These are phyloP conservation scores for Aspergillus asperescens DNA, from an alignment of 495 filamentous ascomycete species.

Conservation along the genomic window DNA sequence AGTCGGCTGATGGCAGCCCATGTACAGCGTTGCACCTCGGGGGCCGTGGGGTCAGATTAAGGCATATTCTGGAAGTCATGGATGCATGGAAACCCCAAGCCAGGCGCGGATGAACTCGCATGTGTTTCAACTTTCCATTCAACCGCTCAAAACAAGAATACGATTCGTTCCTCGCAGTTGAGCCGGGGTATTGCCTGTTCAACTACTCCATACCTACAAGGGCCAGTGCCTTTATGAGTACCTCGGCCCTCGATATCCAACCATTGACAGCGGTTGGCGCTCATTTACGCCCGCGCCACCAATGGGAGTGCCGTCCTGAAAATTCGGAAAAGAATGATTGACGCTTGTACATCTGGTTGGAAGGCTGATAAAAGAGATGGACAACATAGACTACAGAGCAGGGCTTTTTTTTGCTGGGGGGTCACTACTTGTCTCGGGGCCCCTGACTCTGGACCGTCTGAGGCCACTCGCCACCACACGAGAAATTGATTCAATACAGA, in stretches of 20 bases:
- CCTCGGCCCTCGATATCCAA: neutral
- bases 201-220: neutral
- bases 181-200: conserved; percentile 1
- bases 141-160: neutral
- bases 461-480: conserved; percentile 14
- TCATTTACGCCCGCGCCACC: conserved; percentile 2
- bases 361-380: neutral
- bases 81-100: no score
- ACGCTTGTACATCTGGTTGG: conserved; percentile 1
- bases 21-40: no score
- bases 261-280: neutral
- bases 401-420: neutral
- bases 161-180: neutral
- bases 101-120: neutral
- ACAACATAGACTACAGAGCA: neutral
- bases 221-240: neutral
- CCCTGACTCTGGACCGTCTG: neutral
- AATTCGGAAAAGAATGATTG: conserved; percentile 3
- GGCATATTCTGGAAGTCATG: conserved; percentile 6
- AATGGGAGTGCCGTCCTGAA: conserved; percentile 9
- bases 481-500: conserved; percentile 22
- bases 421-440: conserved; percentile 6
- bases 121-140: neutral
- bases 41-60: no score
- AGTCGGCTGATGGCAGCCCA: no score